Conservation (phyloP, 2,329 filamentous ascomycete genomes). For the Plenodomus lindquistii region DNA sequence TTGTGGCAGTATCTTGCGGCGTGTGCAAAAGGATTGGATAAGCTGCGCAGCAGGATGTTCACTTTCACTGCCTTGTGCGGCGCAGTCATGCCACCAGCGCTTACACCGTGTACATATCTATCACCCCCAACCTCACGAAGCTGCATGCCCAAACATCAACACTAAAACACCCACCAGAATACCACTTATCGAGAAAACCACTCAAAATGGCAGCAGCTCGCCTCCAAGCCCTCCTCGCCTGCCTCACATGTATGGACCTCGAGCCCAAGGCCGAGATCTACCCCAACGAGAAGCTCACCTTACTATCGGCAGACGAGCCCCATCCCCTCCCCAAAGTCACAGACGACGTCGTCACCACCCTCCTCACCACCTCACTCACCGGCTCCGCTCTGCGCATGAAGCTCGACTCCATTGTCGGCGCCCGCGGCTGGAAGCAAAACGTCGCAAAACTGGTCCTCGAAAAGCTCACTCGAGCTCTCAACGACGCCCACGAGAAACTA, state of each 20-base stretch:
- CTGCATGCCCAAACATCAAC: not conserved
- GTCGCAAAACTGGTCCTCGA: conserved; percentile 34
- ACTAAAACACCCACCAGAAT: not conserved
- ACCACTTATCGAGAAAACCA: not conserved
- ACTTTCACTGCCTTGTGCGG: conserved; percentile 1
- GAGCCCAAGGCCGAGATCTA: conserved; percentile 1
- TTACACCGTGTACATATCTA: conserved; percentile 7
- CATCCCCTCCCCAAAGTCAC: conserved; percentile 18
- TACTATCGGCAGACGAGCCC: conserved; percentile 1
- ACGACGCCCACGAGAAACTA: conserved; percentile 27
- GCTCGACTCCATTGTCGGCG: conserved; percentile 30
- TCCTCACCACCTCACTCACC: conserved; percentile 21
- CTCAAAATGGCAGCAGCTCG: conserved; percentile 8
- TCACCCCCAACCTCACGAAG: not conserved
- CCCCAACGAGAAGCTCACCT: conserved; percentile 18
- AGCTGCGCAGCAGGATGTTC: not conserved
- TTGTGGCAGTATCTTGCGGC: conserved; percentile 1
- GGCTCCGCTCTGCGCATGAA: conserved; percentile 18
- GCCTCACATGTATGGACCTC: conserved; percentile 9
- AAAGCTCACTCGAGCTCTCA: conserved; percentile 29
- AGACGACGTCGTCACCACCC: conserved; percentile 19
- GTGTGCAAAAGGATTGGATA: not conserved
- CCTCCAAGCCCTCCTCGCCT: conserved; percentile 17
- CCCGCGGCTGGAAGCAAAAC: conserved; percentile 35
- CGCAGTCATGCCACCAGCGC: conserved; percentile 9